Conservation (phyloP, 805 yeast species). For the Kazachstania taianensis region DNA sequence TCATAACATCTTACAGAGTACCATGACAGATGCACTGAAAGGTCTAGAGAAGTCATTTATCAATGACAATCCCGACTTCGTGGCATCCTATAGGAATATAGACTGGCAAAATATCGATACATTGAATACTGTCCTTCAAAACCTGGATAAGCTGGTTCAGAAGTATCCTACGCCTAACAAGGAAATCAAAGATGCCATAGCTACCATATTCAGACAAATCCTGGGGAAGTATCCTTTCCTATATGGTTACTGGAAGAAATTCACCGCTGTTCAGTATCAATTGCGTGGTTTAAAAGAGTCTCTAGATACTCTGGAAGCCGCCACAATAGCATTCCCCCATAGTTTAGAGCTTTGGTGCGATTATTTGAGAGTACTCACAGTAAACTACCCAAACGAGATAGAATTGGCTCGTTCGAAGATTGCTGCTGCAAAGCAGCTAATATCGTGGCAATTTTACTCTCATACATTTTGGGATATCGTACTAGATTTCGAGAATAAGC, state of each 20-base stretch:
- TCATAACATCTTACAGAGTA: too few relatives aligned
- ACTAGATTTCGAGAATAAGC: conserved; percentile 47
- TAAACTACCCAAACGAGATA: conserved; percentile 30
- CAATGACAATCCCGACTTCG: conserved; percentile 20
- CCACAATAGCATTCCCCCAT: conserved; percentile 42
- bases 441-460: conserved; percentile 67
- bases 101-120: conserved; percentile 29
- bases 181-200: conserved; percentile 14
- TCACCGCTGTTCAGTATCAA: conserved; percentile 45
- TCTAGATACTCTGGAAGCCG: conserved; percentile 33
- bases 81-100: conserved; percentile 13
- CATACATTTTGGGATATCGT: conserved; percentile 79
- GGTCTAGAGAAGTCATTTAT: conserved; percentile 21
- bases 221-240: conserved; percentile 49
- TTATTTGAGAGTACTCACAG: conserved; percentile 43
- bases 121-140: conserved; percentile 33
- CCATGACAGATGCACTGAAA: conserved; percentile 12
- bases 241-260: conserved; percentile 55
- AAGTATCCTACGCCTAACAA: conserved; percentile 29
- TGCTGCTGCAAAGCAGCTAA: conserved; percentile 35
- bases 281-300: conserved; percentile 46
- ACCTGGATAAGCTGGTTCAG: conserved; percentile 26
- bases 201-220: conserved; percentile 32
- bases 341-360: conserved; percentile 64
- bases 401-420: conserved; percentile 35